Evolutionary conservation across 306 rosid species (phyloP), one percentile per base, ranked within the genome.

Genomic region (Begonia fuchsioides): DNA sequence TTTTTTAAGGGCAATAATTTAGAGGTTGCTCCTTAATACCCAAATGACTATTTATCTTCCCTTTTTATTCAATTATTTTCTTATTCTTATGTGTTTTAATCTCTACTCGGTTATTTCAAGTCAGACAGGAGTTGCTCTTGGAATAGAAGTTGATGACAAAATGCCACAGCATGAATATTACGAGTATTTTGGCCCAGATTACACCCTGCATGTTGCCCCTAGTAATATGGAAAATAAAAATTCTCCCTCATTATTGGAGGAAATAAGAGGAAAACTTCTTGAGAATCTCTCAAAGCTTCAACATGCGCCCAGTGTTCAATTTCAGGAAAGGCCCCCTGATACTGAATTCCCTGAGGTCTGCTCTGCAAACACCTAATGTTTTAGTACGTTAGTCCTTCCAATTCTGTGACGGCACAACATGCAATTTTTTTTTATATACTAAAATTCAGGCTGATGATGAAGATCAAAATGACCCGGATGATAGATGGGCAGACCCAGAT

Each of bases 221-320:
- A 85, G 95, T 69, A 85, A 85, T 73, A 85, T 85, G 93, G 95
- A 85, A 70, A 85, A 85, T 71, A 85, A 85, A 57, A 85, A 85
- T 66, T 68, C 95, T n/a, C 93, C 12, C 46, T 68, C 44, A 49
- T 68, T 73, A 55, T 63, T 85, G 32, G 95, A 85, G 47, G 83
- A 78, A 61, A 78, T 85, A 53, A 80, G 77, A 54, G 61, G 77
- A 15, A 78, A 63, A 66, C 93, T 85, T 60, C 87, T 85, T 62
- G 95, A 85, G 16, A 60, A 85, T 58, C 87, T 85, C 50, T 73
- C 95, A 53, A 73, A 65, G 65, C 72, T 85, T 72, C 95, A 78
- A 65, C 95, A 85, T 75, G 93, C 87, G 40, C 95, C 95, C 41
- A 85, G 93, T 63, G 87, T 78, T 60, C 87, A 61, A 60, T 85